These are phyloP conservation scores for Hericium alpestre DNA, from an alignment of 768 basidiomycete species.

Conservation along the genomic window DNA sequence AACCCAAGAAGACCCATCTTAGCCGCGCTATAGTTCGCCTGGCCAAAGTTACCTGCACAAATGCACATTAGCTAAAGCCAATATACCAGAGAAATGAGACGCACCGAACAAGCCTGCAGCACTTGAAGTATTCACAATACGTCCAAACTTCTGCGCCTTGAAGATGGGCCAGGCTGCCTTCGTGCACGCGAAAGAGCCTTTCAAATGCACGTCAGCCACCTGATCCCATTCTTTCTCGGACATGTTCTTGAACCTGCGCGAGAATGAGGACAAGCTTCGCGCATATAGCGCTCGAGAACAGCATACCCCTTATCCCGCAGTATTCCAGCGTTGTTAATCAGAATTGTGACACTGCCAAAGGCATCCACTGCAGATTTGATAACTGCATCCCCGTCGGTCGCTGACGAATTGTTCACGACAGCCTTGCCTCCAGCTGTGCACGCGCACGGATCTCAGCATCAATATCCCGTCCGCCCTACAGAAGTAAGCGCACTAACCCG, in stretches of 20 bases:
- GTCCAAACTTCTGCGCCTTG: conserved; percentile 89
- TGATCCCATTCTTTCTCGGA: conserved; percentile 90
- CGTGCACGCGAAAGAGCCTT: conserved; percentile 85
- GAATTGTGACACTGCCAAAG: conserved; percentile 76
- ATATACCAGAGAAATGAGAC: conserved; percentile 11
- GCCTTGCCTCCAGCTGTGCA: conserved; percentile 78
- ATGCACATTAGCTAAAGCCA: not conserved
- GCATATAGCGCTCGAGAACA: not conserved
- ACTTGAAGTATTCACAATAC: conserved; percentile 89
- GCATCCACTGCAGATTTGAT: conserved; percentile 77
- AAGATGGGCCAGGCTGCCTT: conserved; percentile 96
- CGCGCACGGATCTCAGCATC: not conserved
- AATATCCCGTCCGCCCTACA: too few relatives aligned
- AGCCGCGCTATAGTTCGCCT: conserved; percentile 95
- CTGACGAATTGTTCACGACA: conserved; percentile 76
- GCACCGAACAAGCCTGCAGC: conserved; percentile 88
- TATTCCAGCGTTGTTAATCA: conserved; percentile 96
- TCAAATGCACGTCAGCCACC: conserved; percentile 81
- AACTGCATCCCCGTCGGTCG: conserved; percentile 76
- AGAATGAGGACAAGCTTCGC: not conserved
- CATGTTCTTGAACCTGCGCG: conserved; percentile 88
- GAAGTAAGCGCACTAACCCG: conserved; percentile 38
- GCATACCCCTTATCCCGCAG: conserved; percentile 67
- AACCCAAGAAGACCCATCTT: conserved; percentile 94
- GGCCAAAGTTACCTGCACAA: conserved; percentile 77